These are phyloP conservation scores for Sporothrix mexicana DNA, from an alignment of 2,329 filamentous ascomycete genomes.

Conservation along the genomic window DNA sequence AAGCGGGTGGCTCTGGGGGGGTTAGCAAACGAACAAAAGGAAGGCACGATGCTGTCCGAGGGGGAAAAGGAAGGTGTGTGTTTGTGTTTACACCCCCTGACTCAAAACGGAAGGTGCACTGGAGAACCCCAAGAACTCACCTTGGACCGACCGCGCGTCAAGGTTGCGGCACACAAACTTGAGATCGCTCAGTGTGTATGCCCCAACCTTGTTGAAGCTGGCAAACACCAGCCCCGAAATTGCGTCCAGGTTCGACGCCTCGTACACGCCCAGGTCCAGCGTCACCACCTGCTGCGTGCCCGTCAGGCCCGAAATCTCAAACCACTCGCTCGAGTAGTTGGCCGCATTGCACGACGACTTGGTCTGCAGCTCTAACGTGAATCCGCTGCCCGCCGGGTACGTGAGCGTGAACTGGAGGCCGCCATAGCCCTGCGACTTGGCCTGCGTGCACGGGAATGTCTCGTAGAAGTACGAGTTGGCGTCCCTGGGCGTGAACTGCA, in stretches of 20 bases:
- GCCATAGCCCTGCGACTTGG: constrained; percentile 33
- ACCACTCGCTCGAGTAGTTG: constrained; percentile 37
- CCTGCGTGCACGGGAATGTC: constrained; percentile 34
- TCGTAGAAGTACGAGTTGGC: constrained; percentile 36
- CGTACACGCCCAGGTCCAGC: constrained; percentile 36
- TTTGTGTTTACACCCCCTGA: too few relatives aligned
- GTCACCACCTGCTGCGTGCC: constrained; percentile 36
- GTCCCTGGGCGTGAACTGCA: constrained; percentile 33
- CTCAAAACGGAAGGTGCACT: not conserved
- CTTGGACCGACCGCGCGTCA: constrained; percentile 24
- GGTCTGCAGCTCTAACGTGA: constrained; percentile 36
- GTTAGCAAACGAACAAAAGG: constrained; percentile 26
- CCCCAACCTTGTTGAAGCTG: constrained; percentile 32
- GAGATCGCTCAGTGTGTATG: constrained; percentile 36
- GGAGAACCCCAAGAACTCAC: constrained; percentile 6
- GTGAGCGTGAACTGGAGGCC: constrained; percentile 35
- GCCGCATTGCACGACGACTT: constrained; percentile 31
- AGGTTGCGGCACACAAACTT: constrained; percentile 36
- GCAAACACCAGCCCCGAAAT: constrained; percentile 36
- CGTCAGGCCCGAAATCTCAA: constrained; percentile 33
- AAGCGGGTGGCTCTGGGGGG: constrained; percentile 34
- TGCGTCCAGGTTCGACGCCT: constrained; percentile 34
- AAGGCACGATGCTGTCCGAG: not conserved
- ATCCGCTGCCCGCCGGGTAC: constrained; percentile 34
- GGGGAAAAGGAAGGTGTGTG: too few relatives aligned